Base-by-base conservation (phyloP, 805 yeast genomes). In the Alloascoidea hylecoeti region DNA sequence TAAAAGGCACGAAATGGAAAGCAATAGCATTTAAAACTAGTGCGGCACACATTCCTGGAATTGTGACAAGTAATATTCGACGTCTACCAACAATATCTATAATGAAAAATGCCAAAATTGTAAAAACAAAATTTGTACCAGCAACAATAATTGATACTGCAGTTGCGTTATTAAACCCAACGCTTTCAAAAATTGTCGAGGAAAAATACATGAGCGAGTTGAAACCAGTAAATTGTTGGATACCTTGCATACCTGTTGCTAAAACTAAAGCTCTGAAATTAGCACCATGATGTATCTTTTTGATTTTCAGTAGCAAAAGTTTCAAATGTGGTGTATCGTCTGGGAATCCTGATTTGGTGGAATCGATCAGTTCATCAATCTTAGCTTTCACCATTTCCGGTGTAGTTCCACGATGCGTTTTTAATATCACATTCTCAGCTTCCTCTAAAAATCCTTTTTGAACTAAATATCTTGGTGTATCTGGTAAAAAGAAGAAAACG, bases 151-250 rank as follows among this genome's bases (percentile, higher is more conserved):
- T 73, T 1, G 96, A 86, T 13, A 89, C 96, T 1, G 96, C 95
- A n/a, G 95, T 81, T 5, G 97, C 72, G 55, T 88, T 75, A 44
- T 72, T 52, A 55, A 88, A 89, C 2, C 97, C 98, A 39, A 88
- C 84, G 34, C 88, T 75, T 57, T 86, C 78, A 53, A 92, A 92
- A 47, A 92, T 80, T 2, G 96, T 88, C 27, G 94, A 77, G 36
- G 94, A 80, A 59, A 88, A 89, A 63, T 92, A 89, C 95, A 89
- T 83, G 49, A 89, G 70, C 4, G 96, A 84, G 61, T 89, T 92
- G 73, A 89, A 89, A 46, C 97, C 97, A 14, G 95, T 81, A 50
- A 89, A 85, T 61, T 89, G 98, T 64, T 89, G 97, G 51, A 92
- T 80, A 41, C 94, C 96, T 61, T 92, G 97, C 46, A 89, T 62